Conservation (phyloP, 371 early-diverging fungal species). For the Mortierella sp. region DNA sequence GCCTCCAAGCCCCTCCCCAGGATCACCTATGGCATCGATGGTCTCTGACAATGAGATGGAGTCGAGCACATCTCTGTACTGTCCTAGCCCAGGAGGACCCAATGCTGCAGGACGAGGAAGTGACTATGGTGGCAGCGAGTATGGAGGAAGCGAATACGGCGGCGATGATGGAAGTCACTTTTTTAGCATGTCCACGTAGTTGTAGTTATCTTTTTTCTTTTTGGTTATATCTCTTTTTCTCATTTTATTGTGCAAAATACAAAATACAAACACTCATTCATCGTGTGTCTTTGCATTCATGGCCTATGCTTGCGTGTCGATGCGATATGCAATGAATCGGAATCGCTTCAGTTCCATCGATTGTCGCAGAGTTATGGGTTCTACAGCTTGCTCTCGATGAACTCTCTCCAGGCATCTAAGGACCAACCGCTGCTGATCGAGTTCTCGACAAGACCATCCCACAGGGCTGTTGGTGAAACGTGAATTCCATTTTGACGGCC, state of each 20-base stretch:
- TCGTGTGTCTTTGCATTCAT: no score
- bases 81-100: constrained; percentile 53
- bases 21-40: constrained; percentile 56
- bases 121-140: constrained; percentile 51
- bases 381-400: constrained; percentile 42
- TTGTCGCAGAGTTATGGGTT: no score
- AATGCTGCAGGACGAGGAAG: constrained; percentile 30
- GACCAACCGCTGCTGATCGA: constrained; percentile 79
- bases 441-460: constrained; percentile 78
- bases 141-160: constrained; percentile 52
- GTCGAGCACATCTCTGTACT: constrained; percentile 44
- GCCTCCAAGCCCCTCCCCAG: constrained; percentile 60
- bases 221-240: neutral
- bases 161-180: constrained; percentile 39
- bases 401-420: constrained; percentile 75
- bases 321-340: no score
- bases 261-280: no score
- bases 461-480: constrained; percentile 80
- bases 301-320: no score
- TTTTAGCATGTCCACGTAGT: constrained; percentile 38
- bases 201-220: neutral
- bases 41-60: constrained; percentile 60
- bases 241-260: neutral
- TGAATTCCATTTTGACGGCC: constrained; percentile 80
- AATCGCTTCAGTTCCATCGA: no score